Base-by-base conservation (phyloP, 129 eudicot species). In the Pulicaria dysenterica region DNA sequence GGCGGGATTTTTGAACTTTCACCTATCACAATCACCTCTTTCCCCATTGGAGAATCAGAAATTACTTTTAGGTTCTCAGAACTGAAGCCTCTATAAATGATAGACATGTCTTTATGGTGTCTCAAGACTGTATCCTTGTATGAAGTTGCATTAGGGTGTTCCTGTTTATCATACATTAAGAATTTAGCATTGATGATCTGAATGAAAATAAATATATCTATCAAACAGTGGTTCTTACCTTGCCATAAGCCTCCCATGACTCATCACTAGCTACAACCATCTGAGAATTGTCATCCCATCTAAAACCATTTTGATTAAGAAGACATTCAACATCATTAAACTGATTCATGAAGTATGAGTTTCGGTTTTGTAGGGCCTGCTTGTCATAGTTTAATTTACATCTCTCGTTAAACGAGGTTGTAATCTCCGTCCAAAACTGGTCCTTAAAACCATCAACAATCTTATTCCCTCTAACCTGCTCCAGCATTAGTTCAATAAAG, bases 161-260 rank as follows among this genome's bases (percentile, higher is more conserved):
- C 89, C 89, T 85, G 79, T 68, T 70, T 15, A 73, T 7, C 58
- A 36, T 56, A 72, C 0, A 63, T 9, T 55, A 24, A 15, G n/a
- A 14, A 10, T 66, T 62, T 49, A 13, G 49, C 3, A 62, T 55
- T 36, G 4, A 41, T 41, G 42, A 49, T 19, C 41, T 70, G 8
- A 39, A 49, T 53, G 13, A 38, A 53, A 37, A 47, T 24, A 34
- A 16, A 36, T 13, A 8, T 64, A 19, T 39, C 36, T 51, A 58
- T 58, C 43, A 58, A 58, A 31, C 5, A 36, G 51, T 16, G 58
- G 15, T 58, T 46, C 47, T 49, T 4, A 85, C 89, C 89, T 81
- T 85, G 31, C 46, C 64, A 74, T 59, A 85, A 61, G 83, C 78
- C 40, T 85, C 85, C 89, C 89, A 85, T 7, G 42, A 49, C 72